These are phyloP conservation scores for Amoebophrya sp. DNA, from an alignment of 169 alveolate species.

Conservation along the genomic window DNA sequence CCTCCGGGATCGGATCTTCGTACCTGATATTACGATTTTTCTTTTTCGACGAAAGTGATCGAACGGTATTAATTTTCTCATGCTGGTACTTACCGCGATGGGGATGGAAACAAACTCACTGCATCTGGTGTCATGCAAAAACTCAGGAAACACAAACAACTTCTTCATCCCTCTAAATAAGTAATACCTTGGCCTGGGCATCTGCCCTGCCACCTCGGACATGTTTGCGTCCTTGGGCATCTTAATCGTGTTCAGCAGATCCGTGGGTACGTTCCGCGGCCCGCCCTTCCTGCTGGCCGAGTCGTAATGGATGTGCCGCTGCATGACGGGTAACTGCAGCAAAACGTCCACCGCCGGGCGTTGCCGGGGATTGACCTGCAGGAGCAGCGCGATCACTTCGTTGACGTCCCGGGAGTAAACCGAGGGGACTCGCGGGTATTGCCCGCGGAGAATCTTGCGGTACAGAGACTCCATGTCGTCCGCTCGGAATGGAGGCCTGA, in stretches of 20 bases:
- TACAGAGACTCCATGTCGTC: background rate
- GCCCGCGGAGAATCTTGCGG: conserved; percentile 48
- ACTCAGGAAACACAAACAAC: too few species aligned
- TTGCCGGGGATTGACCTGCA: background rate
- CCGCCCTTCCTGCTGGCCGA: background rate
- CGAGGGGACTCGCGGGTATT: conserved; percentile 58
- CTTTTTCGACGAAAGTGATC: too few species aligned
- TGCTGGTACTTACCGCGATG: too few species aligned
- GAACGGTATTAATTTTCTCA: too few species aligned
- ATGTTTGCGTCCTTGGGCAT: background rate
- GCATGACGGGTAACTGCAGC: background rate
- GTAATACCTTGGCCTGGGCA: background rate
- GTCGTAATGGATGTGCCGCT: background rate
- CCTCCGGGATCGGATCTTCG: background rate
- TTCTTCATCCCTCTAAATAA: background rate
- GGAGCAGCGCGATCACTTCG: conserved; percentile 33
- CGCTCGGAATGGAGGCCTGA: background rate
- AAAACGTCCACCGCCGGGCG: background rate
- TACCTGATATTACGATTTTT: background rate
- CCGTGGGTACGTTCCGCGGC: background rate
- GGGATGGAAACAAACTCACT: too few species aligned
- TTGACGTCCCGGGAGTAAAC: conserved; percentile 54
- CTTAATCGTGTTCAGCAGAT: background rate
- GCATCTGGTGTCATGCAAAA: too few species aligned
- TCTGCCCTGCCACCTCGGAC: background rate